Evolutionary conservation across 768 basidiomycete genomes (phyloP), one percentile per base, ranked within the genome.

Genomic region (Kwoniella sp.): DNA sequence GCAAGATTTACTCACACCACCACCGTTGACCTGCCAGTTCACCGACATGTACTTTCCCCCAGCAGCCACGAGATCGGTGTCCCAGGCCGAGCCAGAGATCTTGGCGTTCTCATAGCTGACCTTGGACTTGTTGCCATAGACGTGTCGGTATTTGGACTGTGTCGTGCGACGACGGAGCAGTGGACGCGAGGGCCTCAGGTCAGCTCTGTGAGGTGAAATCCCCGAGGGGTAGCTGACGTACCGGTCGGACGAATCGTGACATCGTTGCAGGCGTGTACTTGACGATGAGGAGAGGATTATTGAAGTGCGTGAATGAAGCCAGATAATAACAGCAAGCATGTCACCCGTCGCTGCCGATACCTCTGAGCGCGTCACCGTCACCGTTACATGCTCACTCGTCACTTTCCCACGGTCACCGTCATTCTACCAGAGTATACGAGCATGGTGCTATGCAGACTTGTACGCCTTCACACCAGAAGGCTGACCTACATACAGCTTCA

Each of bases 1-100:
- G 25, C n/a, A 23, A 44, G 11, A 37, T 36, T 28, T 36, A 67
- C 68, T 53, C 28, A 70, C 65, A 32, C 70, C 73, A 33, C 73
- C 71, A 2, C 72, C 74, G 5, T 69, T 52, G 12, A 65, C 70
- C 37, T 89, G 88, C 89, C 90, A 96, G 80, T 96, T 98, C 45
- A 96, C 77, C 51, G 87, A 87, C 68, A 98, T 78, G 75, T 92
- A 98, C 77, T 82, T 80, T 82, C 80, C 84, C 59, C 89, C 90
- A 10, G 89, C 87, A 55, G 87, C 80, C 59, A 95, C 79, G 56
- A 96, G 76, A 73, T 96, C 93, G 37, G 93, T 96, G 73, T 98
- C 93, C 90, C 89, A 96, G 8, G 93, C 91, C 61, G 83, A 88
- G 74, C 83, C 85, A 42, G 88, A 85, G 15, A 89, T 80, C 73